Percentiles rank a stretch among this genome's conserved stretches.
Evolutionary conservation across 1,139 yeast genomes (phyloP).

Genomic region (Geotrichum carabidarum): DNA sequence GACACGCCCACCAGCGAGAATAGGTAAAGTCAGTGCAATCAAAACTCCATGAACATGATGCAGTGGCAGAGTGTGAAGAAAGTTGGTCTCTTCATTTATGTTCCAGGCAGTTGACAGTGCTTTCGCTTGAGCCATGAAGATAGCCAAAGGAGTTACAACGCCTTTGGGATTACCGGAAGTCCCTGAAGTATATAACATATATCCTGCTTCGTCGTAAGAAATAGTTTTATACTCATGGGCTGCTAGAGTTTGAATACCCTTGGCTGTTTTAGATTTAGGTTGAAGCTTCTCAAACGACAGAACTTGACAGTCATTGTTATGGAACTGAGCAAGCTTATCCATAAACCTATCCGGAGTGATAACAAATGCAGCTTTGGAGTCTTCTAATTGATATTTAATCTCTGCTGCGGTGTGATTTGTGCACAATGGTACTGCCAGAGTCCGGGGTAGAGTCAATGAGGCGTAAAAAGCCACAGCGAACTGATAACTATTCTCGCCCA

Average conservation of each 20-base stretch:
- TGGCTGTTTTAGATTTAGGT: constrained; percentile 17
- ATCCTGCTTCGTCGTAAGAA: constrained; percentile 26
- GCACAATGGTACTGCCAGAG: constrained; percentile 36
- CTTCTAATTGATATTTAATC: constrained; percentile 34
- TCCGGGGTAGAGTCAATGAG: constrained; percentile 31
- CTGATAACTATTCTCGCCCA: constrained; percentile 38
- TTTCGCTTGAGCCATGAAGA: constrained; percentile 36
- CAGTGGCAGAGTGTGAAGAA: constrained; percentile 37
- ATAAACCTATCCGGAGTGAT: constrained; percentile 33
- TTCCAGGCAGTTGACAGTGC: constrained; percentile 37
- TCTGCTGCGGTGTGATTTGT: constrained; percentile 37
- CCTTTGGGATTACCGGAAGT: constrained; percentile 41
- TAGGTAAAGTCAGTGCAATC: constrained; percentile 36
- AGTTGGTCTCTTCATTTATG: constrained; percentile 30
- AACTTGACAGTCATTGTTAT: constrained; percentile 21
- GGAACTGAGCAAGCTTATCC: constrained; percentile 29
- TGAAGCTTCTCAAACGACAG: constrained; percentile 25
- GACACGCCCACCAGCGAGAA: constrained; percentile 37
- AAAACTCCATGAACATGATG: constrained; percentile 40
- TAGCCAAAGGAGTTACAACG: constrained; percentile 36
- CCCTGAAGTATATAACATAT: constrained; percentile 39
- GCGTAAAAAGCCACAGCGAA: constrained; percentile 34
- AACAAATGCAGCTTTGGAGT: constrained; percentile 32
- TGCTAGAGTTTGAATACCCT: neutral
- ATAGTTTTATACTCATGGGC: constrained; percentile 8